These are phyloP conservation scores for Dactylellina drechsleri DNA, from an alignment of 2,329 filamentous ascomycete genomes.

Conservation along the genomic window DNA sequence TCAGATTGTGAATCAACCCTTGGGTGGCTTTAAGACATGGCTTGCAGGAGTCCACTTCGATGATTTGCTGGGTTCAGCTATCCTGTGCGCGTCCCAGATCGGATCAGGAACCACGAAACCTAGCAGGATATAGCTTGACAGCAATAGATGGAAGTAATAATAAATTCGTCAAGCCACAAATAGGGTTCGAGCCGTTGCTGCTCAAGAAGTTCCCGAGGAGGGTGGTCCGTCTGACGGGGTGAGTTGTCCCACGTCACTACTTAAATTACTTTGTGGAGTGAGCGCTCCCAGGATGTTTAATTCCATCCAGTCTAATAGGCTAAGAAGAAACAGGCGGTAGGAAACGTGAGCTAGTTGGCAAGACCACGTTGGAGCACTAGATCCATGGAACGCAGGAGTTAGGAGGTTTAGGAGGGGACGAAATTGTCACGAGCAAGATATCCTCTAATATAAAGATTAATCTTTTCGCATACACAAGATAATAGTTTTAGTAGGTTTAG, in stretches of 20 bases:
- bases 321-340: conserved; percentile 18
- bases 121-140: conserved; percentile 45
- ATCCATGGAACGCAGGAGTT: conserved; percentile 43
- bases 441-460: conserved; percentile 52
- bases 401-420: conserved; percentile 39
- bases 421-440: conserved; percentile 42
- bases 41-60: conserved; percentile 49
- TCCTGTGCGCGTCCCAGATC: conserved; percentile 45
- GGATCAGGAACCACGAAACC: conserved; percentile 51
- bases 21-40: conserved; percentile 54
- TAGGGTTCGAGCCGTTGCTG: conserved; percentile 50
- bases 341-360: conserved; percentile 34
- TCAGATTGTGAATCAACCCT: conserved; percentile 51
- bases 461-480: conserved; percentile 20
- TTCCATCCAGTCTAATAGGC: conserved; percentile 26
- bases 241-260: conserved; percentile 52
- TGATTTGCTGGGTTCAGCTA: conserved; percentile 47
- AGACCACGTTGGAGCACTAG: conserved; percentile 25
- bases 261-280: conserved; percentile 52
- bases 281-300: conserved; percentile 37
- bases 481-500: conserved; percentile 36
- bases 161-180: conserved; percentile 53
- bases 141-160: conserved; percentile 37
- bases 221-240: conserved; percentile 48
- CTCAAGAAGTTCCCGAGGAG: conserved; percentile 49